phyloP scores from a whole-genome alignment of 768 basidiomycete species.

The Pisolithus marmoratus region DNA sequence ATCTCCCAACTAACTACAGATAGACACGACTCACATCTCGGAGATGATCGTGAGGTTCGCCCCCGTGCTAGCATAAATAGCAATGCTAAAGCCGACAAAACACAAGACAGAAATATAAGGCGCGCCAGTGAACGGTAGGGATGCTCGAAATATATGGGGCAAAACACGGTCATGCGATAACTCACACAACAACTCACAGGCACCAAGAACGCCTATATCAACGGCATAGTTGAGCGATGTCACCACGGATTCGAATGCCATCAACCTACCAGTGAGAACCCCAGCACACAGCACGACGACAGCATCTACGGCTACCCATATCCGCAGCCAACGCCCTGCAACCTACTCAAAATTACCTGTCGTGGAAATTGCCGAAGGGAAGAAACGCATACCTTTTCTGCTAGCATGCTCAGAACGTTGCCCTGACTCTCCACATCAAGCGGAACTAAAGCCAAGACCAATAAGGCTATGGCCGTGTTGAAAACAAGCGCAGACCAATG shows the following conservation, averaged over 20 bases:
- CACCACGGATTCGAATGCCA: neutral
- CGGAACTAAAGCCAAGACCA: conserved; percentile 57
- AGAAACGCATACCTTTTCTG: conserved; percentile 38
- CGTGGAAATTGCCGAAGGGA: neutral
- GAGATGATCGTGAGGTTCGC: conserved; percentile 49
- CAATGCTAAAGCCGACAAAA: conserved; percentile 44
- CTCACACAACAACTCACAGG: conserved; percentile 54
- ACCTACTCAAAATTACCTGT: conserved; percentile 29
- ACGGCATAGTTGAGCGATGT: neutral
- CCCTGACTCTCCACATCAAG: conserved; percentile 41
- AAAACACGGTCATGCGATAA: conserved; percentile 56
- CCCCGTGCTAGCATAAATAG: conserved; percentile 55
- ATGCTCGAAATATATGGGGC: conserved; percentile 45
- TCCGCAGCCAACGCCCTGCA: conserved; percentile 56
- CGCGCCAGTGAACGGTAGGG: conserved; percentile 44
- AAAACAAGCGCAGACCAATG: conserved; percentile 54
- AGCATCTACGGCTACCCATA: conserved; percentile 61
- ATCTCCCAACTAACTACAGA: neutral
- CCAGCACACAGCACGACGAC: conserved; percentile 69
- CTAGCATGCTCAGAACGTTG: conserved; percentile 64
- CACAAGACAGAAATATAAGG: conserved; percentile 47
- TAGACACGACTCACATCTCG: conserved; percentile 40
- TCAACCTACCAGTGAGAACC: conserved; percentile 52
- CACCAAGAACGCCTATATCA: conserved; percentile 46
- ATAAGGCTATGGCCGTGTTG: conserved; percentile 50